These are phyloP conservation scores for Zasmidium citrigriseum DNA, from an alignment of 2,329 filamentous ascomycete species.

Conservation along the genomic window DNA sequence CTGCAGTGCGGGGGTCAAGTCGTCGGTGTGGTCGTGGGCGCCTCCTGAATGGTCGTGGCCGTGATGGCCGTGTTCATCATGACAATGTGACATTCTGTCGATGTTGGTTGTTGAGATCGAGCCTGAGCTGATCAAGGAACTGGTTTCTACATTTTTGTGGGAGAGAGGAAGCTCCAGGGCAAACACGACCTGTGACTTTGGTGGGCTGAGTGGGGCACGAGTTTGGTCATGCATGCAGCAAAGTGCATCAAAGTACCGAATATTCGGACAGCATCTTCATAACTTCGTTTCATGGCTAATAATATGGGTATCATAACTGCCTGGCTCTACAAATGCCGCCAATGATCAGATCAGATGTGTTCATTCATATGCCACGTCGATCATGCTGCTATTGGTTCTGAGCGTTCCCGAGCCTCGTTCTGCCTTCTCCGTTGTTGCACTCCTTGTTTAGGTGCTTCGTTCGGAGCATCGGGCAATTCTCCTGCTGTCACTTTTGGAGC, in stretches of 20 bases:
- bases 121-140: conserved; percentile 9
- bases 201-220: background rate
- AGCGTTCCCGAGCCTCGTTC: conserved; percentile 22
- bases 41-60: conserved; percentile 56
- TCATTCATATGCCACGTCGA: background rate
- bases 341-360: too few relatives aligned
- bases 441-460: conserved; percentile 29
- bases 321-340: background rate
- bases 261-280: background rate
- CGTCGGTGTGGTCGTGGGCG: conserved; percentile 84
- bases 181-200: background rate
- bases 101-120: background rate
- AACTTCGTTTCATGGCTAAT: background rate
- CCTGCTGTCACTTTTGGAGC: conserved; percentile 35
- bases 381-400: conserved; percentile 30
- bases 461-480: conserved; percentile 36
- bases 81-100: conserved; percentile 47
- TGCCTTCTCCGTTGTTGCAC: conserved; percentile 30
- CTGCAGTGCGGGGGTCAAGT: conserved; percentile 88
- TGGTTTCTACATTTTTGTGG: conserved; percentile 9
- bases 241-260: background rate
- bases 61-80: conserved; percentile 47
- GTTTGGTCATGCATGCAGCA: background rate
- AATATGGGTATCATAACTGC: conserved; percentile 12
- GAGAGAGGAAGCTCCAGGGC: background rate